Conservation (phyloP, 805 yeast genomes). For the Allodekkera sacchari region DNA sequence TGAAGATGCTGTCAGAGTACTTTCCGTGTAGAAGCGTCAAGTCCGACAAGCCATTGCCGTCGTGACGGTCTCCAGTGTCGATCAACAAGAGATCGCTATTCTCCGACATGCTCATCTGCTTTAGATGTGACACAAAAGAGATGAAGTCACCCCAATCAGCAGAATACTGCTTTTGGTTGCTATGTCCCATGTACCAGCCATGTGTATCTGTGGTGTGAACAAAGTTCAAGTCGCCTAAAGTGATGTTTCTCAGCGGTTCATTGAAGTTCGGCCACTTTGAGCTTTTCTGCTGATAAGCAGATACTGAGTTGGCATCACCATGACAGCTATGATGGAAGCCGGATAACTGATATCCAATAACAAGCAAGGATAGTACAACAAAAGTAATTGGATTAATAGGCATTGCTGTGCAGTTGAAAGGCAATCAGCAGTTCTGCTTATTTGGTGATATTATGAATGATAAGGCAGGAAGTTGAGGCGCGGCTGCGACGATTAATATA, state of each 20-base stretch:
- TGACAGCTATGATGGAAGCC: too few relatives aligned
- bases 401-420: too few relatives aligned
- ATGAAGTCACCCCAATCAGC: constrained; percentile 92
- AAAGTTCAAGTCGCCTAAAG: constrained; percentile 71
- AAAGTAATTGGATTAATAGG: too few relatives aligned
- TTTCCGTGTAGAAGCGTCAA: constrained; percentile 67
- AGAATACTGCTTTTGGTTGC: constrained; percentile 64
- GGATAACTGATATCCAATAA: too few relatives aligned
- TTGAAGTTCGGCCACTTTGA: constrained; percentile 26
- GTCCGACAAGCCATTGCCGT: constrained; percentile 88
- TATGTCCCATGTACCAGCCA: constrained; percentile 92
- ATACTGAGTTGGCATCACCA: too few relatives aligned
- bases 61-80: constrained; percentile 92
- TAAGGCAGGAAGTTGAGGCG: too few relatives aligned
- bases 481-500: too few relatives aligned
- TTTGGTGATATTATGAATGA: too few relatives aligned
- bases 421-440: too few relatives aligned
- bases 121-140: constrained; percentile 53
- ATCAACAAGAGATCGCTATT: constrained; percentile 62
- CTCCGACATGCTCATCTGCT: constrained; percentile 17
- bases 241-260: constrained; percentile 41
- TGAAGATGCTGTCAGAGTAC: constrained; percentile 54
- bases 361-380: too few relatives aligned
- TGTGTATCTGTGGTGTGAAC: constrained; percentile 96
- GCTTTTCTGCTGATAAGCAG: constrained; percentile 27